Evolutionary conservation across 768 basidiomycete genomes (phyloP).

Genomic region (Rhodotorula paludigena): DNA sequence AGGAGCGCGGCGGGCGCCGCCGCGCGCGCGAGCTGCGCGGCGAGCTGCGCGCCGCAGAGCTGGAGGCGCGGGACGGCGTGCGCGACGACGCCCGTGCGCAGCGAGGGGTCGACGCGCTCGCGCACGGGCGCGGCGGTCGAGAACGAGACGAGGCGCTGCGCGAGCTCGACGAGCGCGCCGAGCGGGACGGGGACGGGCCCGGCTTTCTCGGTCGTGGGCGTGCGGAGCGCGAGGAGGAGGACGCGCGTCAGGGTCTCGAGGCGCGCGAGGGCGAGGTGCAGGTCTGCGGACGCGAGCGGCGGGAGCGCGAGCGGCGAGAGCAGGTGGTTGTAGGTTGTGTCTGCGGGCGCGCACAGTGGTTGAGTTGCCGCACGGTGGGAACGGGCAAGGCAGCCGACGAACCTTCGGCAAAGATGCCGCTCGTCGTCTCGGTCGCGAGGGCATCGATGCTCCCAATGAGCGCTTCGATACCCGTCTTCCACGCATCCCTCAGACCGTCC

Average conservation of each 20-base stretch:
- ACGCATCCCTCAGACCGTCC: slow-evolving; percentile 35
- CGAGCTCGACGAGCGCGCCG: slow-evolving; percentile 32
- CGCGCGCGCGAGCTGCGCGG: slow-evolving; percentile 18
- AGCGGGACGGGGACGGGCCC: slow-evolving; percentile 30
- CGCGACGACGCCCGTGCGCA: neutral
- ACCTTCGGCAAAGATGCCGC: slow-evolving; percentile 33
- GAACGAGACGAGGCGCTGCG: slow-evolving; percentile 10
- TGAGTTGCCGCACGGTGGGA: neutral
- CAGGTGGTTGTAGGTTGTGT: slow-evolving; percentile 25
- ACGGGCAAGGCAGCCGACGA: neutral
- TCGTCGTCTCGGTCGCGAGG: slow-evolving; percentile 1
- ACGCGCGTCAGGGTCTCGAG: slow-evolving; percentile 23
- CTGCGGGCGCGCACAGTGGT: neutral
- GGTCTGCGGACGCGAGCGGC: neutral
- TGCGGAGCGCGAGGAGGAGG: slow-evolving; percentile 23
- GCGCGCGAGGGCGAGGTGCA: slow-evolving; percentile 14
- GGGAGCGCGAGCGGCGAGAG: slow-evolving; percentile 31
- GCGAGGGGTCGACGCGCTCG: slow-evolving; percentile 30
- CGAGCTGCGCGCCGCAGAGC: slow-evolving; percentile 20
- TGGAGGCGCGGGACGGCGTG: slow-evolving; percentile 22
- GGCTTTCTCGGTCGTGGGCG: slow-evolving; percentile 27
- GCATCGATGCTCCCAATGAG: slow-evolving; percentile 20
- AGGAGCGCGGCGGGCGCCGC: neutral
- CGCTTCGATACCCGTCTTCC: slow-evolving; percentile 34
- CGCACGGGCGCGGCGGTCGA: slow-evolving; percentile 21